Conservation (phyloP, 345 rosid species). For the Arabis hirsuta region DNA sequence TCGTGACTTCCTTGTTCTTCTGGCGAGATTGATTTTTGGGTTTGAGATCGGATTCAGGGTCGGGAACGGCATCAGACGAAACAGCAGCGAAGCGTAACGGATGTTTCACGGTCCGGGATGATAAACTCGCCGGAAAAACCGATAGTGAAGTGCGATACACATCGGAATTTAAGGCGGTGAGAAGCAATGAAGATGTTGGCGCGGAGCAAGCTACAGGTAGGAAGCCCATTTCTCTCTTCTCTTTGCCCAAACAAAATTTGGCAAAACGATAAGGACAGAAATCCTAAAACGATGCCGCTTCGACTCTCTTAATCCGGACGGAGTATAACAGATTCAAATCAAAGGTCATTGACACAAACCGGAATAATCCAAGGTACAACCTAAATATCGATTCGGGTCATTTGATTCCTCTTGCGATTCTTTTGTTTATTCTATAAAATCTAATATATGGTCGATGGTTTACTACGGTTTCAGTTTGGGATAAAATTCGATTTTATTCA, state of each 20-base stretch:
- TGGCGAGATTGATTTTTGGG: conserved; percentile 31
- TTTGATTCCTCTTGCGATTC: too few relatives aligned
- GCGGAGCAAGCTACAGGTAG: conserved; percentile 19
- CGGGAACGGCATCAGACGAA: conserved; percentile 50
- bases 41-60: conserved; percentile 47
- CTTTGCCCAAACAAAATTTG: too few relatives aligned
- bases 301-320: too few relatives aligned
- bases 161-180: not conserved
- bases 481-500: too few relatives aligned
- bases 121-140: not conserved
- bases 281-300: too few relatives aligned
- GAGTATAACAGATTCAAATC: too few relatives aligned
- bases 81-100: conserved; percentile 46
- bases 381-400: too few relatives aligned
- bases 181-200: conserved; percentile 37
- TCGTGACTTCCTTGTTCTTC: conserved; percentile 32
- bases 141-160: not conserved
- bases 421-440: too few relatives aligned
- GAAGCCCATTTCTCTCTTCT: conserved; percentile 27
- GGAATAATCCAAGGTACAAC: too few relatives aligned
- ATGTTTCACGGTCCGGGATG: conserved; percentile 18
- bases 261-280: not conserved
- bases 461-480: too few relatives aligned
- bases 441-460: too few relatives aligned
- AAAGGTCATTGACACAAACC: too few relatives aligned